Evolutionary conservation across 2,329 filamentous ascomycete genomes (phyloP), one percentile per base, ranked within the genome.

Genomic region (Albophoma yamanashiensis): DNA sequence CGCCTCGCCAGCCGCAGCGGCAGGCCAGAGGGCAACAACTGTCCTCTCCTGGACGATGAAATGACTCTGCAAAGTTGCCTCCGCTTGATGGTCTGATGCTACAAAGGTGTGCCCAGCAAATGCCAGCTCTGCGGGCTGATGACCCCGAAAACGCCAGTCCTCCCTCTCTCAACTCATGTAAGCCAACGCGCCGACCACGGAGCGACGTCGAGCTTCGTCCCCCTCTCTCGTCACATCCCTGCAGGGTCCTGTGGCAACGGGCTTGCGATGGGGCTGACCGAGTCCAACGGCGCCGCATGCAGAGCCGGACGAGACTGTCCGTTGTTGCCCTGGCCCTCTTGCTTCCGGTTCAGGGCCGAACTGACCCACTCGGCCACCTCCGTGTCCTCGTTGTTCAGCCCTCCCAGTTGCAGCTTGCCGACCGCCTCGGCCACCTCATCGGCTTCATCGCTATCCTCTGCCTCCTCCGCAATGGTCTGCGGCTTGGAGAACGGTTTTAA

Each of bases 321-420:
- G 5, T 77, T 79, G 50, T 68, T 70, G 45, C 74, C 69, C 42
- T 76, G 70, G 77, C 82, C 89, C 2, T 78, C 81, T 63, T 78
- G 80, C 55, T 70, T 69, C 42, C 65, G 66, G 68, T 86, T 86
- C 67, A 97, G 74, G 22, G 89, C 89, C 8, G 76, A 78, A 45
- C 80, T 81, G 1, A 96, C 93, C 94, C 94, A 99, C 36, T 84
- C 82, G 0, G 91, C 90, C 6, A 97, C 91, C 71, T 97, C 92
- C 43, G 81, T 77, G 67, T 99, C 93, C 58, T 87, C 84, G 5
- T 72, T 74, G 39, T 64, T 64, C 6, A 70, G 70, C 50, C 71
- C 60, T 12, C 61, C 73, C 4, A 82, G 70, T 58, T 78, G 69
- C 9, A 82, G 68, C 60, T 76, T 73, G 36, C 74, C 75, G 9